Evolutionary conservation across 2,329 filamentous ascomycete species (phyloP), one percentile per base, ranked within the genome.

Genomic region (Nothophaeocryptopus gaeumannii): DNA sequence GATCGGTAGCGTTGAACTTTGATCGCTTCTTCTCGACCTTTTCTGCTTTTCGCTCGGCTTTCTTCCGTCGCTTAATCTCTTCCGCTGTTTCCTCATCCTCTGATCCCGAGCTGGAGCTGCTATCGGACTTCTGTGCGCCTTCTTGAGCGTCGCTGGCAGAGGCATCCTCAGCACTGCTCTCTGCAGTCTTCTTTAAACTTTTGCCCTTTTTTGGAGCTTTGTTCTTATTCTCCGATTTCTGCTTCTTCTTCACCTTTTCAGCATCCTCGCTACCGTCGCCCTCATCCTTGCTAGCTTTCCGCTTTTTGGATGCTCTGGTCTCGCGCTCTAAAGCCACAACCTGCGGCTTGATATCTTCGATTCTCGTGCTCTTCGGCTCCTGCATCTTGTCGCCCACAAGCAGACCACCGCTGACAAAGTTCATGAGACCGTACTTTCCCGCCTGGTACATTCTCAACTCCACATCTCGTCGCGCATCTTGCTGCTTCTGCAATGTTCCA

Each of bases 331-430:
- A 67, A 51, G 71, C 70, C 55, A 71, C 68, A 35, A 67, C 54
- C 51, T 72, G 70, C 13, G 70, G 67, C 58, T 77, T 80, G 54
- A 74, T 58, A 43, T 66, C 54, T 34, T 44, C 50, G 5, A 51
- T 49, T 42, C 50, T 50, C 2, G 57, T 54, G 37, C 37, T 52
- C 36, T 54, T 41, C 15, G 50, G 44, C 29, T 54, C 66, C 58
- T 78, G 71, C 49, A 78, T 74, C 63, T 79, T 78, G 53, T 83
- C 80, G 10, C 81, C 81, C 5, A 81, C 76, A 55, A 86, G 65
- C 49, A 90, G 79, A 0, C 92, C 93, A n/a, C 89, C 93, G 51
- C 78, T 83, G 16, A 99, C 85, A 69, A 99, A 99, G 41, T 84
- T 82, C 77, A 96, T 88, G 8, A 80, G 77, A 1, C 90, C 90